Evolutionary conservation across 805 yeast genomes (phyloP), one percentile per base, ranked within the genome.

Genomic region (Metschnikowia orientalis): DNA sequence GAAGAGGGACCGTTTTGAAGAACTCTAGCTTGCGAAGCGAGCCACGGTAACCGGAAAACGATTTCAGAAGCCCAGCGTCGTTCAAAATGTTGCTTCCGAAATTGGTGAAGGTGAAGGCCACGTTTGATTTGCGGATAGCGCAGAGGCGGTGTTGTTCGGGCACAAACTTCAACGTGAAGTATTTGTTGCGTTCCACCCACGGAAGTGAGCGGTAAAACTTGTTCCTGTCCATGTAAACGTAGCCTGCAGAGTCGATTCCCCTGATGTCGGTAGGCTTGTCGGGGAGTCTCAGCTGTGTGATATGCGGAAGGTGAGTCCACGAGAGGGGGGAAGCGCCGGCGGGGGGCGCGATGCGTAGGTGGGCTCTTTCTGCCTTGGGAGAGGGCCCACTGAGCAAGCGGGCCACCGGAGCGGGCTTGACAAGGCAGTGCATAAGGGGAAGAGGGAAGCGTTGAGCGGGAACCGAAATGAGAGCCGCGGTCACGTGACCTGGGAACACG

Each of bases 71-170:
- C 2, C 12, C 22, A 1, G 37, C 13, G 38, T 53, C 51, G 36
- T 65, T 65, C 18, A 63, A 40, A 6, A 45, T 44, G 23, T 35
- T 50, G 3, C 59, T 50, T 3, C 55, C 53, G n/a, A 32, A 41
- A 34, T 59, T 55, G 25, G 58, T 51, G 42, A 59, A 57, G 3
- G 57, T 55, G 32, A 57, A 55, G 8, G 71, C 63, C 21, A 66
- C 45, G 32, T 56, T 61, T 8, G 70, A 63, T 40, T 65, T 65
- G 23, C 70, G 50, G 25, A 47, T 49, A 25, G 29, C n/a, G 9
- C 57, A 42, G 5, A 59, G 26, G 26, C 42, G 42, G 42, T 62
- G 68, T 25, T 28, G 26, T 4, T 37, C 39, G 4, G 69, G 69
- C 8, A 55, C 46, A 35, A 59, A 64, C 32, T 43, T 51, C 4